phyloP scores from a whole-genome alignment of 495 filamentous ascomycete species.

The Collariella sp. region DNA sequence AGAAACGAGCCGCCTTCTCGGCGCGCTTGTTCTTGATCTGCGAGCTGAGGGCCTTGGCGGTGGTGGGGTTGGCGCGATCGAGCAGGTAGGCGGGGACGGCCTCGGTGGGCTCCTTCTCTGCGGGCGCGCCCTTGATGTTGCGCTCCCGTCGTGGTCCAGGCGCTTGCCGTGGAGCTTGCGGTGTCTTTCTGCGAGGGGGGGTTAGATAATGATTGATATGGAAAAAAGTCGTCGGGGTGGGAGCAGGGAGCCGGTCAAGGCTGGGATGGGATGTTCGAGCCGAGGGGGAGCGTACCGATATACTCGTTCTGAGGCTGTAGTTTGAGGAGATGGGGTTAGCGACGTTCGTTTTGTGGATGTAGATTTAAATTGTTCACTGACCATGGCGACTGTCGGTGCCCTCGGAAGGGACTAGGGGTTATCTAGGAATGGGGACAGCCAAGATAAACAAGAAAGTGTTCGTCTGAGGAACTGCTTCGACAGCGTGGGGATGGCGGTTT shows the following conservation, averaged over 20 bases:
- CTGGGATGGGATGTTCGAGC: neutral
- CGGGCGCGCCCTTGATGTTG: conserved; percentile 85
- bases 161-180: conserved; percentile 48
- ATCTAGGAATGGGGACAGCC: neutral
- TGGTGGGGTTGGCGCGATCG: conserved; percentile 74
- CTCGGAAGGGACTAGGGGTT: conserved; percentile 24
- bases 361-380: conserved; percentile 6
- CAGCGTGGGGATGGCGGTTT: neutral
- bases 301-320: conserved; percentile 86
- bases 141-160: conserved; percentile 88
- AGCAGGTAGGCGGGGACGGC: conserved; percentile 83
- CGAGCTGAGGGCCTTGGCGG: conserved; percentile 70
- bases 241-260: neutral
- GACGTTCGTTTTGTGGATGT: neutral
- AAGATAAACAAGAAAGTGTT: neutral
- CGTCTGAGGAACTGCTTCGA: neutral
- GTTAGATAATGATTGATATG: neutral
- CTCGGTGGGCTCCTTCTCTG: conserved; percentile 59
- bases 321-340: conserved; percentile 14
- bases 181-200: conserved; percentile 18
- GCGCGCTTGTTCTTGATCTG: conserved; percentile 45
- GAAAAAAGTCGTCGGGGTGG: neutral
- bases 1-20: conserved; percentile 94
- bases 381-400: conserved; percentile 27
- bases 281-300: conserved; percentile 46